Conservation (phyloP, 106 monocot genomes). For the Gastrodia elata region DNA sequence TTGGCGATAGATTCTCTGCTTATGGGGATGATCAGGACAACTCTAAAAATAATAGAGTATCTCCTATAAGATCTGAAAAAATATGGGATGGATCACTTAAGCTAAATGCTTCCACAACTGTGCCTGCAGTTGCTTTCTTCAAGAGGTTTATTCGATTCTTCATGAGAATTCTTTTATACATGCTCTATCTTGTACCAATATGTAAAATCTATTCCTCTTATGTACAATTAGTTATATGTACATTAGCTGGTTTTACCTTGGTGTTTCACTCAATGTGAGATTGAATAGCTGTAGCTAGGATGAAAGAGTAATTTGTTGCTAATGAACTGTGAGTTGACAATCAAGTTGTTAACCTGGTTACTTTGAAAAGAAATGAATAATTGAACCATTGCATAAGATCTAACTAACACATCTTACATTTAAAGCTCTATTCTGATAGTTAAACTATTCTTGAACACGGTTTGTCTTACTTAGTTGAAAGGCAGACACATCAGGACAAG, state of each 20-base stretch:
- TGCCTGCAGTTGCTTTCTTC: conserved; percentile 50
- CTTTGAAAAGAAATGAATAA: not conserved
- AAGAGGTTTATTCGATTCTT: conserved; percentile 34
- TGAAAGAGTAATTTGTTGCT: too few relatives aligned
- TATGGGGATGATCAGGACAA: conserved; percentile 20
- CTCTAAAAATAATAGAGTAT: conserved; percentile 12
- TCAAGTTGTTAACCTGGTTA: not conserved
- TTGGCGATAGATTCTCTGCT: conserved; percentile 8
- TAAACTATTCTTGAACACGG: not conserved
- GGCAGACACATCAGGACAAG: not conserved
- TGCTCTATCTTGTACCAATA: not conserved
- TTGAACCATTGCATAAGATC: not conserved
- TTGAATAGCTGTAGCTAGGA: not conserved
- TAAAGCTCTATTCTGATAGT: not conserved
- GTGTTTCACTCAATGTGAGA: not conserved
- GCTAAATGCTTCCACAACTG: conserved; percentile 38
- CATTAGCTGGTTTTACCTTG: not conserved
- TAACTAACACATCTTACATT: not conserved
- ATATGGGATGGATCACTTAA: conserved; percentile 60
- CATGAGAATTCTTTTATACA: not conserved
- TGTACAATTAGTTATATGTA: not conserved
- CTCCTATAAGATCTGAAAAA: conserved; percentile 23
- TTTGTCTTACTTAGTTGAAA: not conserved
- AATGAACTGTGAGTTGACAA: not conserved
- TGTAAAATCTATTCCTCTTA: not conserved